Percentiles rank a stretch among this genome's conserved stretches.
phyloP scores from a whole-genome alignment of 2,329 filamentous ascomycete genomes.

The Claviceps spartinae region DNA sequence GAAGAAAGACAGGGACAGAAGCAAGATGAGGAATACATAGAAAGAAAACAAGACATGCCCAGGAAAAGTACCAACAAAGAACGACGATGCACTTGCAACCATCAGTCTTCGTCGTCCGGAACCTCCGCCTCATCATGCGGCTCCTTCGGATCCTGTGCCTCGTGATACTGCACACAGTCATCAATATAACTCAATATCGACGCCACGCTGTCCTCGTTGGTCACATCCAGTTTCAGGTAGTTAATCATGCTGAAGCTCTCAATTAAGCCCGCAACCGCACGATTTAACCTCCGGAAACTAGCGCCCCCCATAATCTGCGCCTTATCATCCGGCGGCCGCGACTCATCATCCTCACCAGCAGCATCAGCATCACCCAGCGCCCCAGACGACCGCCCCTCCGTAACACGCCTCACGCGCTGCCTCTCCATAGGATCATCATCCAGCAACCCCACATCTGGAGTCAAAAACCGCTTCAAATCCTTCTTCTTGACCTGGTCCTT shows the following conservation, averaged over 20 bases:
- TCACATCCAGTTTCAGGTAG: slow-evolving; percentile 77
- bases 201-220: slow-evolving; percentile 82
- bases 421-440: slow-evolving; percentile 59
- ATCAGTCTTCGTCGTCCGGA: slow-evolving; percentile 25
- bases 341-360: slow-evolving; percentile 34
- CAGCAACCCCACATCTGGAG: slow-evolving; percentile 69
- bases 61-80: not conserved
- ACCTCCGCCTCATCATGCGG: slow-evolving; percentile 46
- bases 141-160: slow-evolving; percentile 83
- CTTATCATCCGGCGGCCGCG: slow-evolving; percentile 48
- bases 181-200: slow-evolving; percentile 83
- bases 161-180: slow-evolving; percentile 84
- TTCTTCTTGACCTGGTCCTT: slow-evolving; percentile 78
- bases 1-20: not conserved
- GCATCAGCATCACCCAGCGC: slow-evolving; percentile 17
- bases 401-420: slow-evolving; percentile 21
- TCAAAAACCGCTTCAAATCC: slow-evolving; percentile 80
- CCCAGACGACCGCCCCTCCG: slow-evolving; percentile 26
- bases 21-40: too few relatives aligned
- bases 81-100: not conserved
- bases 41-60: not conserved
- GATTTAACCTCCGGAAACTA: slow-evolving; percentile 72
- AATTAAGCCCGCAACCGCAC: slow-evolving; percentile 78
- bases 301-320: slow-evolving; percentile 65
- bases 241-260: slow-evolving; percentile 98